Conservation (phyloP, 2,329 filamentous ascomycete genomes). For the Aspergillus novoparasiticus region DNA sequence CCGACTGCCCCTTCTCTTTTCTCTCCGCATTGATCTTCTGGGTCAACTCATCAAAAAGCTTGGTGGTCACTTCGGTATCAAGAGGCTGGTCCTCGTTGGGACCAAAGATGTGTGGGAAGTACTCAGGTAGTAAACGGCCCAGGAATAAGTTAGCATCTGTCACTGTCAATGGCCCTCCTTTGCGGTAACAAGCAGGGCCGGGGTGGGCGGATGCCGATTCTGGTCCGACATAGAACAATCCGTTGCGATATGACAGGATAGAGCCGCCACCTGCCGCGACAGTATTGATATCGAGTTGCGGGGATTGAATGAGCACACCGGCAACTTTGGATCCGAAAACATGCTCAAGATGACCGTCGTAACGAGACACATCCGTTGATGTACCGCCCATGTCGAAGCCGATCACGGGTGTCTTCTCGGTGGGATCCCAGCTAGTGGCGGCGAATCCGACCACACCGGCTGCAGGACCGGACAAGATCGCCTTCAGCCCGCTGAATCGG, state of each 20-base stretch:
- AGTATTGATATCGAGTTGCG: conserved; percentile 92
- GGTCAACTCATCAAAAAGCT: conserved; percentile 73
- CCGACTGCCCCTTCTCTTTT: conserved; percentile 44
- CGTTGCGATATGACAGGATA: conserved; percentile 80
- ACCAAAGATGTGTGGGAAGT: conserved; percentile 96
- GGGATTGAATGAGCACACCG: conserved; percentile 90
- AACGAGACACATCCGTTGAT: conserved; percentile 84
- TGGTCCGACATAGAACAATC: conserved; percentile 87
- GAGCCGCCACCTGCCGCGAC: conserved; percentile 79
- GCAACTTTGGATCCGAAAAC: conserved; percentile 94
- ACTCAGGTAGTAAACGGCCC: conserved; percentile 82
- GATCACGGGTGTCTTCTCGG: conserved; percentile 82
- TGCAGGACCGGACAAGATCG: conserved; percentile 88
- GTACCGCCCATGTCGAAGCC: conserved; percentile 97
- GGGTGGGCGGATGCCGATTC: conserved; percentile 91
- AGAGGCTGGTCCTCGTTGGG: conserved; percentile 83
- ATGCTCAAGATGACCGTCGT: conserved; percentile 86
- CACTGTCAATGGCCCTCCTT: conserved; percentile 85
- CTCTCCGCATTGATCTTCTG: conserved; percentile 60
- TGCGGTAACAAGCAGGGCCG: conserved; percentile 88
- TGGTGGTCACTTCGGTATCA: conserved; percentile 73
- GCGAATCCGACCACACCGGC: conserved; percentile 93
- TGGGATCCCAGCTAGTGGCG: conserved; percentile 82
- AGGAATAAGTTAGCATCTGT: conserved; percentile 91
- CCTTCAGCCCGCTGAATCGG: conserved; percentile 79